These are phyloP conservation scores for Lodderomyces oxycetoniae DNA, from an alignment of 1,139 yeast genomes.

Conservation along the genomic window DNA sequence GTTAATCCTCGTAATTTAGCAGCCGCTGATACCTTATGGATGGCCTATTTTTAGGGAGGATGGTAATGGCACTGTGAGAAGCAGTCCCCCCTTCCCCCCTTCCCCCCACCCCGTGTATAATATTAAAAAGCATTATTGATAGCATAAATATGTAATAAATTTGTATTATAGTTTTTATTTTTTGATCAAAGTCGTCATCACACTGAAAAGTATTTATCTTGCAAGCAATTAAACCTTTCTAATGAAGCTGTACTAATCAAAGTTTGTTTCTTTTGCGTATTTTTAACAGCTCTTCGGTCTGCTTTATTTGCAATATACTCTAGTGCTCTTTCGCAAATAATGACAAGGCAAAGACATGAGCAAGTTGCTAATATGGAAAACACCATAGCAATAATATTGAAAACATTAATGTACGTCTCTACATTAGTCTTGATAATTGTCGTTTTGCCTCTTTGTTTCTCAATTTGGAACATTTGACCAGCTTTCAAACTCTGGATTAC, in stretches of 20 bases:
- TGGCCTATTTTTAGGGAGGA: slow-evolving; percentile 92
- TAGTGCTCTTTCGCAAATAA: slow-evolving; percentile 16
- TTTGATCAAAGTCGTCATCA: slow-evolving; percentile 3
- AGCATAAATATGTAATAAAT: slow-evolving; percentile 3
- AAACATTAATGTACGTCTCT: slow-evolving; percentile 19
- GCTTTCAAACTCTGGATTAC: slow-evolving; percentile 19
- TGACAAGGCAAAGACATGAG: slow-evolving; percentile 9
- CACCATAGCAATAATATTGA: slow-evolving; percentile 14
- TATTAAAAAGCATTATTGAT: too few relatives aligned
- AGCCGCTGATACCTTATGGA: slow-evolving; percentile 88
- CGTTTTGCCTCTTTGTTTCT: slow-evolving; percentile 13
- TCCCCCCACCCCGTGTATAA: too few relatives aligned
- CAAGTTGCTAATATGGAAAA: slow-evolving; percentile 15
- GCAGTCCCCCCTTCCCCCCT: too few relatives aligned
- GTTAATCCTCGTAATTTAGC: slow-evolving; percentile 95
- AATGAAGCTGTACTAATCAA: slow-evolving; percentile 9
- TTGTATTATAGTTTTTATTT: slow-evolving; percentile 3
- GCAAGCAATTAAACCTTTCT: slow-evolving; percentile 7
- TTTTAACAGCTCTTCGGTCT: slow-evolving; percentile 17
- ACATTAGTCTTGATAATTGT: slow-evolving; percentile 20
- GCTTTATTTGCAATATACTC: slow-evolving; percentile 17
- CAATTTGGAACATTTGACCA: slow-evolving; percentile 25
- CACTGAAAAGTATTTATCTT: slow-evolving; percentile 10
- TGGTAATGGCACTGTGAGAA: too few relatives aligned
- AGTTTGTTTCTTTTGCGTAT: slow-evolving; percentile 1